Conservation (phyloP, 2,329 filamentous ascomycete genomes). For the Clonostachys solani region DNA sequence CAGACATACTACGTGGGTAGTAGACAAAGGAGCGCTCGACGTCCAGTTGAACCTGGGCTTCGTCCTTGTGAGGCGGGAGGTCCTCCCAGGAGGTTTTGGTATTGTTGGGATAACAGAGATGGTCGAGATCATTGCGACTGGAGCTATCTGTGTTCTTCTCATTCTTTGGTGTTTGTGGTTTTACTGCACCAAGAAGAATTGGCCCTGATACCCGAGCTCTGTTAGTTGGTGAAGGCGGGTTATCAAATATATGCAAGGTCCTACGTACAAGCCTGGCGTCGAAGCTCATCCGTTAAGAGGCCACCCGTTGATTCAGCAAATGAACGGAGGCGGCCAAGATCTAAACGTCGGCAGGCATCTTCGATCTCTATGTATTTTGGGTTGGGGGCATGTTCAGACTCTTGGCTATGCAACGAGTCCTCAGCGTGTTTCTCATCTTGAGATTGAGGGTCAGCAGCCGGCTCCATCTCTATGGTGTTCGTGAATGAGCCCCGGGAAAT, state of each 20-base stretch:
- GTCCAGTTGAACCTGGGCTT: conserved; percentile 87
- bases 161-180: too few species aligned
- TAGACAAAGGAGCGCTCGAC: conserved; percentile 97
- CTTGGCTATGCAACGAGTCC: not conserved
- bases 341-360: conserved; percentile 53
- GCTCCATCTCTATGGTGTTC: too few species aligned
- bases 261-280: conserved; percentile 70
- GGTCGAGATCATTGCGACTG: too few species aligned
- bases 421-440: too few species aligned
- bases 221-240: not conserved
- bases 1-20: conserved; percentile 71
- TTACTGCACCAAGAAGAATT: not conserved
- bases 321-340: conserved; percentile 50
- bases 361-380: conserved; percentile 34
- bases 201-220: not conserved
- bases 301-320: conserved; percentile 64
- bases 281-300: conserved; percentile 62
- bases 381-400: not conserved
- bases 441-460: too few species aligned
- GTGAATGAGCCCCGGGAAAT: too few species aligned
- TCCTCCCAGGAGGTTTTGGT: conserved; percentile 45
- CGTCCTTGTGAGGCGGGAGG: conserved; percentile 77
- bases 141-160: too few species aligned
- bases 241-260: conserved; percentile 1
- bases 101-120: not conserved